Base-by-base conservation (phyloP, 2,329 filamentous ascomycete species). In the Colletotrichum echinochloae region DNA sequence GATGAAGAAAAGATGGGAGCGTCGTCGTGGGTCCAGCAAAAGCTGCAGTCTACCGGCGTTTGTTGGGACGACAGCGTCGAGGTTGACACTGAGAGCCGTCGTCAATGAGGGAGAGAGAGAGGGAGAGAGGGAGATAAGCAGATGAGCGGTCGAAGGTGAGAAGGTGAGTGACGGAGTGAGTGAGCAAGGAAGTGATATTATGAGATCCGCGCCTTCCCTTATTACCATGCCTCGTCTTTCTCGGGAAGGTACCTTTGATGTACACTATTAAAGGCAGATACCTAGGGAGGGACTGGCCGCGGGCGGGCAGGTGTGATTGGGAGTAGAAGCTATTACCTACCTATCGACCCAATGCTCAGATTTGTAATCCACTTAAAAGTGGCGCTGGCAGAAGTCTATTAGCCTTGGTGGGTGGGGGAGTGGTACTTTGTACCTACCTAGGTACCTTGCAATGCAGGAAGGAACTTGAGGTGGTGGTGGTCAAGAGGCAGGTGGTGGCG, bases 291-390 rank as follows among this genome's bases (percentile, higher is more conserved):
- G 30, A 33, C 30, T 33, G 20, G n/a, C n/a, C n/a, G n/a, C n/a
- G n/a, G 18, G 39, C 4, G 9, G 7, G 6, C 7, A 44, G 41
- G 20, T 9, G 41, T 44, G 41, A 44, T 20, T 44, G 20, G 20
- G 23, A n/a, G 41, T 30, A 35, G 28, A 44, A 37, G 60, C 20
- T n/a, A 33, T 8, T 4, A 8, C 30, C n/a, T n/a, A n/a, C n/a
- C n/a, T n/a, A n/a, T n/a, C n/a, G 35, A 2, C 6, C 35, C 52
- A 51, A 61, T 51, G 39, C 16, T 16, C 30, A 35, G 67, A 70
- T 70, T 70, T 67, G 63, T 67, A 67, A 70, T 70, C 66, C 66
- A 67, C 64, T 66, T 26, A 60, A 70, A 70, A 70, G 20, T 23
- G 55, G 66, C 6, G 4, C 66, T 39, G 26, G 39, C 33, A 55